Base-by-base conservation (phyloP, 2,329 filamentous ascomycete species). In the Rutstroemia sp. region DNA sequence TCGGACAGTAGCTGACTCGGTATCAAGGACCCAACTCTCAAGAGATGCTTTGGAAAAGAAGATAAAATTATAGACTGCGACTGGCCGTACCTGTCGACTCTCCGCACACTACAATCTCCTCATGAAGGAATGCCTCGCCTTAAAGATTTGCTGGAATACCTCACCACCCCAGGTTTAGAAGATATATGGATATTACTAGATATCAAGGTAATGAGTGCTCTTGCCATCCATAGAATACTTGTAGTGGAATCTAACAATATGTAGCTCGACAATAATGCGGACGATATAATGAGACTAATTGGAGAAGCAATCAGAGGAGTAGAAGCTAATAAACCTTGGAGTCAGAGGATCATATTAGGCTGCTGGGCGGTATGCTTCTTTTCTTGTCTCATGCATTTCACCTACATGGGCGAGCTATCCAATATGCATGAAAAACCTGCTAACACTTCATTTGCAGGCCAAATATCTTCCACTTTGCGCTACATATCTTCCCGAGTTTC, bases 111-210 rank as follows among this genome's bases (percentile, higher is more conserved):
- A 5, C 76, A 79, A 56, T 78, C 80, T 59, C 90, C 90, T 8
- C 79, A 82, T 56, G 79, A 88, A 68, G 76, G 78, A 1, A 86
- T 97, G 83, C 84, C 91, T 4, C 77, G 87, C 30, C 75, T 97
- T 12, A 65, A 72, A 21, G 92, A 96, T 65, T 73, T 96, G 53
- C 75, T 96, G 8, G 77, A 81, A 57, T 92, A 86, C 67, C 70
- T 97, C 52, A 76, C 80, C 0, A 74, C 80, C 61, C 84, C 84
- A 0, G 85, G 77, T 0, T 69, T 80, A 41, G 82, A 88, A 65
- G 70, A 86, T 45, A 76, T 92, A 9, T 96, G 92, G 92, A 65
- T 94, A 5, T 71, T 96, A 59, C 75, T 97, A 3, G 92, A 97
- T 69, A 89, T 97, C 69, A 97, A 96, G 76, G 85, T 89, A 70